Evolutionary conservation across 192 early-diverging fungal genomes (phyloP), one percentile per base, ranked within the genome.

Genomic region (Mortierella hygrophila): DNA sequence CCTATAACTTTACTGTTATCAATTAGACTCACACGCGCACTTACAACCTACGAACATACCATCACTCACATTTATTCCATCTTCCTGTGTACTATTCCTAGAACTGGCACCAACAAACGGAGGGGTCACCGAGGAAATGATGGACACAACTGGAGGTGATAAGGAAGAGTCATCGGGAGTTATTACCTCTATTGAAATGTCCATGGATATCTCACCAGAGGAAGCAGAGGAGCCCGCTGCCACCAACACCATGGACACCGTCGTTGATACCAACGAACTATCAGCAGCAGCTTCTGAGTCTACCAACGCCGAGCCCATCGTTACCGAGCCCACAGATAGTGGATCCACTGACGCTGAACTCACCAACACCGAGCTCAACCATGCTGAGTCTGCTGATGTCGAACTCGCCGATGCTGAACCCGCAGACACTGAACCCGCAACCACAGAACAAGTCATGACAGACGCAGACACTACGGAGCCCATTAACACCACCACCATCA

Each of bases 31-130:
- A 38, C 70, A 20, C 49, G 49, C 15, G 49, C 3, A 52, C 49
- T 21, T 16, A 18, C 16, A 21, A 18, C 49, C 49, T 3, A 52
- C 20, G 20, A 4, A 52, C 49, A 20, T 52, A 52, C 49, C 6
- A 52, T 52, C 5, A 9, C 9, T 21, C 70, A 1, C 21, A 9
- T 26, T 71, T 16, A 0, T n/a, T 26, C 21, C 40, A 0, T 71
- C 21, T 23, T n/a, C 35, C 20, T 23, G 11, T 42, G 6, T 8
- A 44, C 44, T 21, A 7, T 23, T 26, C 26, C 37, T 38, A 75
- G 74, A 75, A 0, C 54, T 13, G 54, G 74, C 74, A 41, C 54
- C 55, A 11, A 60, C 54, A 54, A 75, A 40, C 74, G 54, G 74
- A 37, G 54, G 23, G 11, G 60, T 15, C 11, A 32, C 29, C 60